Percentiles rank a stretch among this genome's conserved stretches.
These are phyloP conservation scores for Chlorophyllum brunneum DNA, from an alignment of 768 basidiomycete species.

Conservation along the genomic window DNA sequence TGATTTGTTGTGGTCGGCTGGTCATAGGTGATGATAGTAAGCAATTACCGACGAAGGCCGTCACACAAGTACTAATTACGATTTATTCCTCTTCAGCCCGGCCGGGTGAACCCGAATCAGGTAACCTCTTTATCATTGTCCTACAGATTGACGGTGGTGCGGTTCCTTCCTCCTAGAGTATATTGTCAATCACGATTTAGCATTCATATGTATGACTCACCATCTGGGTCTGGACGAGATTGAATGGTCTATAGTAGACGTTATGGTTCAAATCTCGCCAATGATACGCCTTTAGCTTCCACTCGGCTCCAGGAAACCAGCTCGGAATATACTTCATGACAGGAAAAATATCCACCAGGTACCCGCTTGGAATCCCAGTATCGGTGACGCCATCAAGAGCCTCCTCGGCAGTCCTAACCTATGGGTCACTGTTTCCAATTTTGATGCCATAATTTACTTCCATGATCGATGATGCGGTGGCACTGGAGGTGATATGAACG, in stretches of 20 bases:
- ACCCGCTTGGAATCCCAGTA: constrained; percentile 28
- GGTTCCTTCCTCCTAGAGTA: background rate
- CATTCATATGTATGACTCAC: constrained; percentile 15
- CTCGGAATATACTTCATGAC: constrained; percentile 33
- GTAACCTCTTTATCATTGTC: constrained; percentile 2
- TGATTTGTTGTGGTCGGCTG: background rate
- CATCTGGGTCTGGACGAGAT: constrained; percentile 23
- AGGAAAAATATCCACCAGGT: constrained; percentile 31
- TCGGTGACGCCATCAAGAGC: constrained; percentile 23
- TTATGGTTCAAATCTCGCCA: constrained; percentile 25
- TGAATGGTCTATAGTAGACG: constrained; percentile 32
- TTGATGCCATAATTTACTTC: constrained; percentile 30
- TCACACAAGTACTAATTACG: constrained; percentile 2
- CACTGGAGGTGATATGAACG: constrained; percentile 23
- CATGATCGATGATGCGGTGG: constrained; percentile 27
- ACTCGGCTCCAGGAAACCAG: constrained; percentile 35
- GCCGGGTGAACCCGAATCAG: background rate
- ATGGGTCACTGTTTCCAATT: constrained; percentile 28
- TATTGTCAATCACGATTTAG: background rate
- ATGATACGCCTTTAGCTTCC: constrained; percentile 29
- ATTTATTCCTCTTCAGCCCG: constrained; percentile 1
- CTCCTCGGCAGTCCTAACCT: constrained; percentile 26
- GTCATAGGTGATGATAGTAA: background rate
- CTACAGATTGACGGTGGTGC: constrained; percentile 4
- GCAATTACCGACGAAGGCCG: constrained; percentile 9